Evolutionary conservation across 2,329 filamentous ascomycete genomes (phyloP).

Genomic region (Venturia asperata): DNA sequence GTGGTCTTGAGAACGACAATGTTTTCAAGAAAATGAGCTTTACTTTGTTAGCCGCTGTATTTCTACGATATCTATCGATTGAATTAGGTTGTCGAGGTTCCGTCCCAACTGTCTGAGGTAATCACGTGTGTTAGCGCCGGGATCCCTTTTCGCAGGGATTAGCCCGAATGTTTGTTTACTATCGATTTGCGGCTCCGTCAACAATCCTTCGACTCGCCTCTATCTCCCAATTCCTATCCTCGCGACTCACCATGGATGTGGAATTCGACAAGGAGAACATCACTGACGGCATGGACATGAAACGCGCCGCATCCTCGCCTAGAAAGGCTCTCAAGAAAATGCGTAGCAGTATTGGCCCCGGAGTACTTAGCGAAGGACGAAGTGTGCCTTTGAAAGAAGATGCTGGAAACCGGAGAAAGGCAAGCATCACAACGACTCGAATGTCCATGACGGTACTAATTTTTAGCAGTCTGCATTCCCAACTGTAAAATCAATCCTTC

Average conservation of each 20-base stretch:
- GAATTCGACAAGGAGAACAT: conserved; percentile 67
- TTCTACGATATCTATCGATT: neutral
- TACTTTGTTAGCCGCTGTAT: too few relatives aligned
- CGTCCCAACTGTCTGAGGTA: neutral
- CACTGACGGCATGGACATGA: conserved; percentile 33
- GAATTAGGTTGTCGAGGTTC: neutral
- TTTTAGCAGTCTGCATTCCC: conserved; percentile 39
- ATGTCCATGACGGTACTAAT: neutral
- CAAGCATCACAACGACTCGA: conserved; percentile 36
- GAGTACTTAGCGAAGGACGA: conserved; percentile 57
- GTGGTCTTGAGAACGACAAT: too few relatives aligned
- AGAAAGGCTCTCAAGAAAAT: conserved; percentile 33
- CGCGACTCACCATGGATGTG: conserved; percentile 3
- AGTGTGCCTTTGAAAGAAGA: conserved; percentile 66
- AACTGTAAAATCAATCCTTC: conserved; percentile 47
- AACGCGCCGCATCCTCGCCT: conserved; percentile 22
- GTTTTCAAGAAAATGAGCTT: too few relatives aligned
- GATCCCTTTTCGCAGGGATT: neutral
- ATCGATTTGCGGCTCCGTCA: neutral
- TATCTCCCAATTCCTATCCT: neutral
- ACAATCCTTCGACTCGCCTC: conserved; percentile 5
- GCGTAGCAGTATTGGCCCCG: conserved; percentile 89
- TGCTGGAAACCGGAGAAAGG: conserved; percentile 71
- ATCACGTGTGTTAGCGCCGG: neutral
- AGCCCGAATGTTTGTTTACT: conserved; percentile 3